Conservation (phyloP, 768 basidiomycete species). For the Leccinum fibrillosum region DNA sequence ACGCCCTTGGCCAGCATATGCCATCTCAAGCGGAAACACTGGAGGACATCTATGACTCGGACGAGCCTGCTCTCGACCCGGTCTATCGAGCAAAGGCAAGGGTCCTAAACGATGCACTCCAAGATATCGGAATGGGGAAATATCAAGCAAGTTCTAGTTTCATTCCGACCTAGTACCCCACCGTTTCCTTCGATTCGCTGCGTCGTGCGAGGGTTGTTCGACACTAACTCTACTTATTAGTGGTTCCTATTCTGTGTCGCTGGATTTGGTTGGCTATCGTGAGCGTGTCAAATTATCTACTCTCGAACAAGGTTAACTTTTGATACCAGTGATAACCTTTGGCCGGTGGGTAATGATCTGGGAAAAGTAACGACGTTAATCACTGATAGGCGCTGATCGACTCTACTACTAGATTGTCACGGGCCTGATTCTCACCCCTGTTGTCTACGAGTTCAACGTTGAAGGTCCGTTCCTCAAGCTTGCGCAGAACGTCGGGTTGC, state of each 20-base stretch:
- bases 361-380: not conserved
- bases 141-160: constrained; percentile 47
- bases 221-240: constrained; percentile 29
- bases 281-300: constrained; percentile 32
- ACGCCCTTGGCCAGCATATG: not conserved
- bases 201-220: not conserved
- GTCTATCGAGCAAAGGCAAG: constrained; percentile 57
- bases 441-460: constrained; percentile 62
- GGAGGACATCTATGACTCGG: constrained; percentile 22
- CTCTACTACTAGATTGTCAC: constrained; percentile 51
- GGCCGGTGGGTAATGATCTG: constrained; percentile 50
- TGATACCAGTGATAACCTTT: constrained; percentile 58
- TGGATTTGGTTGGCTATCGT: constrained; percentile 78
- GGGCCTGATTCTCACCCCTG: constrained; percentile 60
- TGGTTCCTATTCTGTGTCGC: constrained; percentile 63
- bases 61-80: constrained; percentile 41
- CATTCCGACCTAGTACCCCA: not conserved
- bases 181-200: not conserved
- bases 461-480: constrained; percentile 62
- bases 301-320: not conserved
- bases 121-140: constrained; percentile 69
- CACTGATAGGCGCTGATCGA: not conserved
- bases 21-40: constrained; percentile 8
- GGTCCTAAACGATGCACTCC: constrained; percentile 57
- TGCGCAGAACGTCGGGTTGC: constrained; percentile 67